Conservation (phyloP, 345 rosid species). For the Gynandropsis gynandra region DNA sequence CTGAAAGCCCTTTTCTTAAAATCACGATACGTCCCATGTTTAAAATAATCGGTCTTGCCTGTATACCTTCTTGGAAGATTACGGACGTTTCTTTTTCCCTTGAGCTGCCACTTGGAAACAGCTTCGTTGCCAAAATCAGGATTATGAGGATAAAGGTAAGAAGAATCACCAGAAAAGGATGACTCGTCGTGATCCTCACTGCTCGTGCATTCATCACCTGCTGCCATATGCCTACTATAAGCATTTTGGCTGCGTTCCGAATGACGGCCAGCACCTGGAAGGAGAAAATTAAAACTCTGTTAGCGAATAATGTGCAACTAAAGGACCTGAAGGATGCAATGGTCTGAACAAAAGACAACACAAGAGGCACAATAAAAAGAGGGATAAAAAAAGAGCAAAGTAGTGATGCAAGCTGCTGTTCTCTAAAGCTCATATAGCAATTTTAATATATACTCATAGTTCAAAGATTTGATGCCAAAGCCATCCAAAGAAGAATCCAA, state of each 20-base stretch:
- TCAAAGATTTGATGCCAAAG: no score
- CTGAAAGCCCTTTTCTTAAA: conserved; percentile 34
- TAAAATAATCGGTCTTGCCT: conserved; percentile 30
- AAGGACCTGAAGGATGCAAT: neutral
- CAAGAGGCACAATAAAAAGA: no score
- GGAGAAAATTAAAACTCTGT: conserved; percentile 14
- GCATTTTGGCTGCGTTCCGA: conserved; percentile 18
- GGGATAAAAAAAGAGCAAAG: neutral
- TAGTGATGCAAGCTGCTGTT: neutral
- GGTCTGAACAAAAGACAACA: neutral
- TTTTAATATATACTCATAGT: no score
- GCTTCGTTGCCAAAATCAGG: conserved; percentile 37
- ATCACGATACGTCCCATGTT: conserved; percentile 37
- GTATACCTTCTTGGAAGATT: conserved; percentile 49
- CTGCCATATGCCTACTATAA: conserved; percentile 36
- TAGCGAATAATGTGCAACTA: conserved; percentile 7
- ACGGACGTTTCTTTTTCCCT: conserved; percentile 81
- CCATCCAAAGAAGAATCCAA: no score
- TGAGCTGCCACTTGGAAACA: conserved; percentile 86
- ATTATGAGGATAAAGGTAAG: conserved; percentile 42
- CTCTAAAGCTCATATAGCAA: neutral
- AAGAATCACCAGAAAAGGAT: conserved; percentile 58
- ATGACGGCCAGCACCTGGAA: conserved; percentile 27
- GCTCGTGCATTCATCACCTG: conserved; percentile 59
- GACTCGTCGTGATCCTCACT: conserved; percentile 71